Conservation (phyloP, 2,329 filamentous ascomycete species). For the Aspergillus sclerotialis region DNA sequence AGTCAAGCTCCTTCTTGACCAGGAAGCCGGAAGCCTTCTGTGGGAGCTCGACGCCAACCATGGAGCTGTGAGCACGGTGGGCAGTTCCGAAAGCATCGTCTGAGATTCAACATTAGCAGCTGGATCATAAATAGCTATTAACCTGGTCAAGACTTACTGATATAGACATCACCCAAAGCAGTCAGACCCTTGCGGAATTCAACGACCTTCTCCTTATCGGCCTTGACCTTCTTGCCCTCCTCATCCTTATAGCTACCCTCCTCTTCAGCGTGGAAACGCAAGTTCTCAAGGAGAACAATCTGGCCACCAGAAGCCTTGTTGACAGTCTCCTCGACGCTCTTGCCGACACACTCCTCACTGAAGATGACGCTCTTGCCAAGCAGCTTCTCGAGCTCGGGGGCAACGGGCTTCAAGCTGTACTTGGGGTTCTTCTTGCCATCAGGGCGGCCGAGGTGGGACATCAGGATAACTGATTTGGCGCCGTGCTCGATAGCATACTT, state of each 20-base stretch:
- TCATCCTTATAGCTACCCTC: slow-evolving; percentile 93
- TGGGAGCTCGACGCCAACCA: slow-evolving; percentile 93
- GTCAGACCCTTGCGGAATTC: slow-evolving; percentile 94
- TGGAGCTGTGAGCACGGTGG: slow-evolving; percentile 97
- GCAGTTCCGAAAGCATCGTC: slow-evolving; percentile 98
- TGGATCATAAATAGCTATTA: not conserved
- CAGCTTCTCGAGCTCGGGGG: slow-evolving; percentile 84
- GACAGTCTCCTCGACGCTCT: slow-evolving; percentile 83
- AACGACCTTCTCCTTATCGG: slow-evolving; percentile 84
- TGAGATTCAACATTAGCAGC: slow-evolving; percentile 26
- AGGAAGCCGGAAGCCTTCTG: slow-evolving; percentile 98
- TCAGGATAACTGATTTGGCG: slow-evolving; percentile 87
- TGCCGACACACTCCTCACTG: slow-evolving; percentile 81
- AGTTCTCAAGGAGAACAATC: slow-evolving; percentile 89
- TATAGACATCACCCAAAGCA: slow-evolving; percentile 86
- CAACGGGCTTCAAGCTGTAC: slow-evolving; percentile 90
- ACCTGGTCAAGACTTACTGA: slow-evolving; percentile 60
- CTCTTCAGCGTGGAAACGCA: slow-evolving; percentile 97
- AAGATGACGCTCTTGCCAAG: slow-evolving; percentile 79
- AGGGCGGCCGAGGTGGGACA: slow-evolving; percentile 97
- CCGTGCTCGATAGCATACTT: slow-evolving; percentile 86
- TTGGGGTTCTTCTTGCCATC: slow-evolving; percentile 85
- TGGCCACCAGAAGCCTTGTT: slow-evolving; percentile 74
- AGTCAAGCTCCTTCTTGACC: slow-evolving; percentile 99
- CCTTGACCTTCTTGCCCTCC: slow-evolving; percentile 96